Evolutionary conservation across 352 stramenopile species (phyloP).

Genomic region (Phytopythium cucurbitacearum): DNA sequence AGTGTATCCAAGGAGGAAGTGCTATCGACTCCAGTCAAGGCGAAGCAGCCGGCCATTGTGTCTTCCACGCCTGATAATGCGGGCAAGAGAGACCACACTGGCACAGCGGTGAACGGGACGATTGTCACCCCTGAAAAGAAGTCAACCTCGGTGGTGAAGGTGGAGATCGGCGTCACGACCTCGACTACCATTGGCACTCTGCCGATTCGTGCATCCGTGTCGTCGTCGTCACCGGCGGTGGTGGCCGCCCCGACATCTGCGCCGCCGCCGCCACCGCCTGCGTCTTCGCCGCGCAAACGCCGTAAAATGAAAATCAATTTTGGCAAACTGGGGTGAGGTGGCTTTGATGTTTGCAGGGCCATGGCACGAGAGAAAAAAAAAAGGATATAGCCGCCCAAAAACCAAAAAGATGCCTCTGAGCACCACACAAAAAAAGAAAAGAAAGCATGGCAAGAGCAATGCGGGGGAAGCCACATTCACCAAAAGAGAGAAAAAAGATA

Average conservation of each 20-base stretch:
- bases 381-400: constrained; percentile 10
- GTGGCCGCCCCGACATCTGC: constrained; percentile 35
- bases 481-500: constrained; percentile 4
- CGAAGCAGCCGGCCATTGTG: constrained; percentile 18
- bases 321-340: constrained; percentile 81
- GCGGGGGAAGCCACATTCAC: constrained; percentile 6
- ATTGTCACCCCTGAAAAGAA: neutral
- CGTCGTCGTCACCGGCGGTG: constrained; percentile 16
- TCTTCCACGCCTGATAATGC: neutral
- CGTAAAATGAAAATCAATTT: constrained; percentile 93
- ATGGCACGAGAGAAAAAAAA: constrained; percentile 28
- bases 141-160: neutral
- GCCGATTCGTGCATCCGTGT: no score
- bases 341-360: constrained; percentile 18
- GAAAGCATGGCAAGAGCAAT: constrained; percentile 12
- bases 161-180: no score
- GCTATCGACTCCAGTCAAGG: constrained; percentile 26
- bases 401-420: neutral
- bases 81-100: constrained; percentile 11
- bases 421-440: constrained; percentile 5
- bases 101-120: neutral
- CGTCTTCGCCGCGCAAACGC: constrained; percentile 79
- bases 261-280: constrained; percentile 26
- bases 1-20: constrained; percentile 25
- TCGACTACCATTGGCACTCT: no score